Base-by-base conservation (phyloP, 2,329 filamentous ascomycete species). In the Aspergillus candidus region DNA sequence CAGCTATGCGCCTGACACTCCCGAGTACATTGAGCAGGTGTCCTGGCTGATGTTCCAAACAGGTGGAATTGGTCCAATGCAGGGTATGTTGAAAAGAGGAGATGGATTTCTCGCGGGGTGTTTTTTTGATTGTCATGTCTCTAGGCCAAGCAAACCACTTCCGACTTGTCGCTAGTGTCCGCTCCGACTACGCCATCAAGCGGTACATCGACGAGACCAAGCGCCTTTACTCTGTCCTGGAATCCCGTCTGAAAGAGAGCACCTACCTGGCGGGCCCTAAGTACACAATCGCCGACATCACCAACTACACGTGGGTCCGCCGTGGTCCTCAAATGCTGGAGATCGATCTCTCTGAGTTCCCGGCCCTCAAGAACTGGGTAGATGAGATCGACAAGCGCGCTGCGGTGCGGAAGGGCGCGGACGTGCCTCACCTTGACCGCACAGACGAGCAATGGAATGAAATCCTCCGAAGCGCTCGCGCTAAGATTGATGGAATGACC, bases 121-220 rank as follows among this genome's bases (percentile, higher is more conserved):
- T 29, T 37, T 14, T 11, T 14, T 3, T 35, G 22, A 4, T 10
- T 15, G 7, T n/a, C 4, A 4, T 2, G n/a, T 31, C 35, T 10
- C 29, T 10, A 67, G 69, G 70, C 27, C 71, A 73, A 61, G 70
- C 71, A 8, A 72, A 72, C 44, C 69, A 73, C 50, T 74, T 73
- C 63, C 65, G 66, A 46, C 64, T 67, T 40, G 72, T 71, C 35
- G 70, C 70, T 2, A 61, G 61, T 1, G 59, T 55, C 11, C 68
- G 70, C 47, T 72, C 72, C 17, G 56, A 65, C 40, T 73, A 72
- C 47, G 70, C 60, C 2, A 72, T 72, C 46, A 61, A 71, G 17
- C 63, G 72, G n/a, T 75, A 73, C 48, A 62, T 68, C 32, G 69
- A 71, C 22, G 73, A 75, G 54, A 73, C 72, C 4, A 71, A 68